Percentiles rank a stretch among this genome's conserved stretches.
Conservation (phyloP, 345 rosid species). For the Euclidium syriacum region DNA sequence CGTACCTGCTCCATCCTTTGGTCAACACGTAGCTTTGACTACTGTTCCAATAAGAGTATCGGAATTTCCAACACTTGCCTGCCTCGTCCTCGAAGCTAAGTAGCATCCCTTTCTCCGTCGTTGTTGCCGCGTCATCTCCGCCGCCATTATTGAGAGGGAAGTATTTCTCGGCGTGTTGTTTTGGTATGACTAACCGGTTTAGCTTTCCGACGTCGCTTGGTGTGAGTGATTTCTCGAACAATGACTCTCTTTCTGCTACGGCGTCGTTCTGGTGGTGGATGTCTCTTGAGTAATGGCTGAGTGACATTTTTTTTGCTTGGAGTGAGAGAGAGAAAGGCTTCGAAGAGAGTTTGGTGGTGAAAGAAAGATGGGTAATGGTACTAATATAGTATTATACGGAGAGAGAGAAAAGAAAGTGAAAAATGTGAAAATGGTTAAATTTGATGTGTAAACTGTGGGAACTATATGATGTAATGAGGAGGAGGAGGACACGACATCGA, state of each 20-base stretch:
- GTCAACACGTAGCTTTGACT: slow-evolving; percentile 91
- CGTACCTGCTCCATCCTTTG: slow-evolving; percentile 91
- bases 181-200: slow-evolving; percentile 86
- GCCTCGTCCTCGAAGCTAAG: slow-evolving; percentile 83
- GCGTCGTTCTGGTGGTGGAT: slow-evolving; percentile 29
- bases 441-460: slow-evolving; percentile 33
- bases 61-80: slow-evolving; percentile 71
- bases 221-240: slow-evolving; percentile 83
- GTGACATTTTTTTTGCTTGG: slow-evolving; percentile 33
- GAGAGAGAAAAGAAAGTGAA: neutral
- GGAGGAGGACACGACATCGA: slow-evolving; percentile 32
- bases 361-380: slow-evolving; percentile 31
- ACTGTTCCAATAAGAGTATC: slow-evolving; percentile 80
- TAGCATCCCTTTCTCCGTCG: slow-evolving; percentile 41
- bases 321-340: slow-evolving; percentile 16
- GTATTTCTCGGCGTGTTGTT: slow-evolving; percentile 86
- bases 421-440: slow-evolving; percentile 17
- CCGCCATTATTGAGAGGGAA: slow-evolving; percentile 51
- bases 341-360: slow-evolving; percentile 31
- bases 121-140: neutral
- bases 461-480: slow-evolving; percentile 28
- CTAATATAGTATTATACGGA: slow-evolving; percentile 31
- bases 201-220: slow-evolving; percentile 93
- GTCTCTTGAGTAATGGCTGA: slow-evolving; percentile 42
- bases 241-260: slow-evolving; percentile 30